These are phyloP conservation scores for Stagonosporopsis cucurbitacearum DNA, from an alignment of 2,329 filamentous ascomycete genomes.

Conservation along the genomic window DNA sequence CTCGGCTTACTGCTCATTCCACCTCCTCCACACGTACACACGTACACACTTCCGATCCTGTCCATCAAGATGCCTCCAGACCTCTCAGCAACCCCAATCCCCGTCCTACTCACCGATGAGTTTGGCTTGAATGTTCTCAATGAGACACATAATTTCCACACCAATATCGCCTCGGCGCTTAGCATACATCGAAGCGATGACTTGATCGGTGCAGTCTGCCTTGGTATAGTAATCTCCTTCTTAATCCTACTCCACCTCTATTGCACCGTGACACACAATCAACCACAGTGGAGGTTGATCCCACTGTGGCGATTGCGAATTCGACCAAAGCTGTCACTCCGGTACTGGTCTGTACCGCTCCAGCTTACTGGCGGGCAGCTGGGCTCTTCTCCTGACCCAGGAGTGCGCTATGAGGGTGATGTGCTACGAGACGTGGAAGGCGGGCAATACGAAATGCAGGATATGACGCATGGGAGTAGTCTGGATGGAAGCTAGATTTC, in stretches of 20 bases:
- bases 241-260: background rate
- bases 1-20: no score
- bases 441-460: background rate
- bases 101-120: background rate
- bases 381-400: no score
- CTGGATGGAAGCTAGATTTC: no score
- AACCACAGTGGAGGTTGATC: background rate
- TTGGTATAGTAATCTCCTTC: background rate
- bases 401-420: no score
- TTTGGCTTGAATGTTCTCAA: background rate
- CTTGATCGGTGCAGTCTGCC: background rate
- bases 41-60: background rate
- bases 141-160: background rate
- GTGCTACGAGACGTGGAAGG: background rate
- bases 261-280: no score
- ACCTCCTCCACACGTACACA: background rate
- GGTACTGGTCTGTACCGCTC: no score
- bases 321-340: background rate
- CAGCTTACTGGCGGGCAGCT: background rate
- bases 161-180: background rate
- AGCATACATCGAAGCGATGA: background rate
- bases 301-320: background rate
- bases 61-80: background rate
- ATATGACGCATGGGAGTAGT: background rate
- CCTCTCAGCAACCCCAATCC: background rate